These are phyloP conservation scores for Talaromyces thailandensis DNA, from an alignment of 495 filamentous ascomycete species.

Conservation along the genomic window DNA sequence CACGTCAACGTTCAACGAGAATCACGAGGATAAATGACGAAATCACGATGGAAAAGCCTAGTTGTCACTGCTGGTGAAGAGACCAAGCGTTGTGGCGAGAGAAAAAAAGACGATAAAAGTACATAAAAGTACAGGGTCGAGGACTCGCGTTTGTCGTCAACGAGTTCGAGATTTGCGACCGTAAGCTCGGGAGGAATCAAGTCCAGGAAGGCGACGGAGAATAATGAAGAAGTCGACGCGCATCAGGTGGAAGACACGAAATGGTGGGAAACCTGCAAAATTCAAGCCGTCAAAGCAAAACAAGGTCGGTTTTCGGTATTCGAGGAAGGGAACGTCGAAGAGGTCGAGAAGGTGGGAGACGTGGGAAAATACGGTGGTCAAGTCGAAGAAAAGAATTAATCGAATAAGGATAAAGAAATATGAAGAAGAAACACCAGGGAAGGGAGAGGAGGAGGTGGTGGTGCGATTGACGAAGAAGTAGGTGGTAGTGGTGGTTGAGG, in stretches of 20 bases:
- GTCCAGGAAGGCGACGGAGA: neutral
- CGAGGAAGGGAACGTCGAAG: slow-evolving; percentile 23
- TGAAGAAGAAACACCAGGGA: neutral
- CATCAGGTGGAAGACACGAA: neutral
- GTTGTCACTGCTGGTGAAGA: neutral
- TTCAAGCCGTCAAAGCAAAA: slow-evolving; percentile 15
- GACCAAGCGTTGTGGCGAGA: neutral
- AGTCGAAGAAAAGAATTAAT: slow-evolving; percentile 12
- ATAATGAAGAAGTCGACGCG: slow-evolving; percentile 1
- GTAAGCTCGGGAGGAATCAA: neutral
- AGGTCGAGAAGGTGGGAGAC: slow-evolving; percentile 7
- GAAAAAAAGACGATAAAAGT: neutral
- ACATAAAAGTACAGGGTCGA: neutral
- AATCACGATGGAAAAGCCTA: neutral
- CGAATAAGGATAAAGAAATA: slow-evolving; percentile 8
- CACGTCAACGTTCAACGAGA: neutral
- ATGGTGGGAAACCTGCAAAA: neutral
- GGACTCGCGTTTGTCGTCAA: neutral
- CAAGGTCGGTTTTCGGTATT: slow-evolving; percentile 22
- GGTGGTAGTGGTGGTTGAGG: slow-evolving; percentile 12
- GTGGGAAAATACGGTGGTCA: slow-evolving; percentile 12
- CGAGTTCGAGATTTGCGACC: slow-evolving; percentile 4
- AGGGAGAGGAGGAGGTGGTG: neutral
- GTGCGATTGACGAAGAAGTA: slow-evolving; percentile 21
- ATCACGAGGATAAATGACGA: neutral